Conservation (phyloP, 169 alveolate species). For the Plasmodium gonderi region DNA sequence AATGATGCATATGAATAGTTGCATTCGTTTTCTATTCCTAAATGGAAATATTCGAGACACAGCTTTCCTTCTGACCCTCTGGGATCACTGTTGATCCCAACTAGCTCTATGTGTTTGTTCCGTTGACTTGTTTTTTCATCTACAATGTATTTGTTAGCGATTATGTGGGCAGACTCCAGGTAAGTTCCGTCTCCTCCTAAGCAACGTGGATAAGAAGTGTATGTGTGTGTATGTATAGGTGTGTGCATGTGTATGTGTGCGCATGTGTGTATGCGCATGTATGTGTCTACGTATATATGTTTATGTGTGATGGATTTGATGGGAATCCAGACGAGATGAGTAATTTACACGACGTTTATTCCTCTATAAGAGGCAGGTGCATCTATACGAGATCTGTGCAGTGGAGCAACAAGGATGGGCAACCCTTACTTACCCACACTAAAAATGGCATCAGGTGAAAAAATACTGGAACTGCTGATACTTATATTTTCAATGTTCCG, state of each 20-base stretch:
- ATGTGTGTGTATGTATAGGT: not conserved
- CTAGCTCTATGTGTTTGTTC: constrained; percentile 30
- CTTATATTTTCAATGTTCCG: constrained; percentile 42
- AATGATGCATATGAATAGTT: constrained; percentile 29
- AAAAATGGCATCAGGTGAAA: constrained; percentile 65
- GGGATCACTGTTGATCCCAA: constrained; percentile 68
- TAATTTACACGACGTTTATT: too few relatives aligned
- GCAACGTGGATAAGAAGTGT: not conserved
- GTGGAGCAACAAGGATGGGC: not conserved
- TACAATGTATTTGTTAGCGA: constrained; percentile 39
- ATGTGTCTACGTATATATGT: not conserved
- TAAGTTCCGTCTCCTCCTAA: constrained; percentile 71
- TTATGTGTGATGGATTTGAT: not conserved
- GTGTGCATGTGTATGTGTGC: not conserved
- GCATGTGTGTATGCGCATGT: not conserved
- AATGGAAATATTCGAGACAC: constrained; percentile 20
- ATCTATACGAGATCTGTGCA: not conserved
- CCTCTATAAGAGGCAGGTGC: too few relatives aligned
- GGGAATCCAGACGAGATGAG: not conserved
- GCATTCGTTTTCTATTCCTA: not conserved
- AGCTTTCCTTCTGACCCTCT: constrained; percentile 64
- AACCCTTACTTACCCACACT: constrained; percentile 33
- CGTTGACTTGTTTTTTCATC: constrained; percentile 9
- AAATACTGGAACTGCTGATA: constrained; percentile 58
- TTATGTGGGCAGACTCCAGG: constrained; percentile 59